Evolutionary conservation across 2,329 filamentous ascomycete species (phyloP).

Genomic region (Zymoseptoria tritici): DNA sequence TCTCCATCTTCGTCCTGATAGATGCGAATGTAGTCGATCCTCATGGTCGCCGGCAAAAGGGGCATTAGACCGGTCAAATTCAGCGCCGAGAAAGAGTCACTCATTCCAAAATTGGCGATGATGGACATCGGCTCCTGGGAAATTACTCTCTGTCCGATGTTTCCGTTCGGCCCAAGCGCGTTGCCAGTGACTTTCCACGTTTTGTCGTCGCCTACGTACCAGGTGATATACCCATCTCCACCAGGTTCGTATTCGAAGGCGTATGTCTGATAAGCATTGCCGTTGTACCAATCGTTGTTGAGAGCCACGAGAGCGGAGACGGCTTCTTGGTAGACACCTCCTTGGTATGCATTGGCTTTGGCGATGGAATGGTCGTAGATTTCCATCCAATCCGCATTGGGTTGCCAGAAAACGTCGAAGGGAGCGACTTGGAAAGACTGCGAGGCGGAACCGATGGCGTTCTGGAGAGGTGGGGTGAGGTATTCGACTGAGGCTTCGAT

Average conservation of each 20-base stretch:
- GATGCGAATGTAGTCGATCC: conserved; percentile 63
- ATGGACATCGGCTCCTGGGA: conserved; percentile 61
- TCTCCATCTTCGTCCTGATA: conserved; percentile 56
- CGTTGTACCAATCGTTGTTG: conserved; percentile 61
- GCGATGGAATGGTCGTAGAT: conserved; percentile 55
- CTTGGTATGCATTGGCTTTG: conserved; percentile 53
- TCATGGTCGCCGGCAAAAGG: conserved; percentile 56
- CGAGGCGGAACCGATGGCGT: conserved; percentile 53
- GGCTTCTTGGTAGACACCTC: conserved; percentile 56
- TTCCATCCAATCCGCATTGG: conserved; percentile 52
- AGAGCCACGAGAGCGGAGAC: conserved; percentile 54
- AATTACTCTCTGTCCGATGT: conserved; percentile 58
- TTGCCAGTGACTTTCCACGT: conserved; percentile 57
- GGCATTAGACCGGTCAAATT: conserved; percentile 50
- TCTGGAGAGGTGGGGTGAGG: conserved; percentile 43
- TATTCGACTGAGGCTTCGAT: conserved; percentile 58
- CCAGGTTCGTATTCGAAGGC: conserved; percentile 59
- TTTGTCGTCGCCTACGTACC: conserved; percentile 58
- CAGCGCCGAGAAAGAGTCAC: conserved; percentile 55
- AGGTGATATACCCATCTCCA: conserved; percentile 53
- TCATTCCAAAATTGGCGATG: conserved; percentile 65
- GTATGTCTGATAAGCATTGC: conserved; percentile 55
- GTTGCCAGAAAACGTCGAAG: conserved; percentile 63
- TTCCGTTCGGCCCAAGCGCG: conserved; percentile 60
- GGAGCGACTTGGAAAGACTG: conserved; percentile 60